Evolutionary conservation across 306 rosid genomes (phyloP), one percentile per base, ranked within the genome.

Genomic region (Rosa persica): DNA sequence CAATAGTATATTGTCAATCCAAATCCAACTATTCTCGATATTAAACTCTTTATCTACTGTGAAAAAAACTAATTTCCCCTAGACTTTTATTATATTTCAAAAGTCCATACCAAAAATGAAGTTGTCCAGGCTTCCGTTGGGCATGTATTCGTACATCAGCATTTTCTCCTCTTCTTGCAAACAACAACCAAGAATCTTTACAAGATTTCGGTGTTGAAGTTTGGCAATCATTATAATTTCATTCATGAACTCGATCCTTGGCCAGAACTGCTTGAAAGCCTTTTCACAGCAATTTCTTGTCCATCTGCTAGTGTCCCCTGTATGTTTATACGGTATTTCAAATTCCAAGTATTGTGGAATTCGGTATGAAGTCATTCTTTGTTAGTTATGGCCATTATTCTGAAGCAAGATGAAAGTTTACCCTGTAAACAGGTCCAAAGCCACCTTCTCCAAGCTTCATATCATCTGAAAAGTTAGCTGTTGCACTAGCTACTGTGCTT

Each of bases 171-270:
- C 89, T 17, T 62, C 70, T 6, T 91, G 80, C 76, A 87, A 68
- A 84, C 92, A 89, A 34, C 85, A 91, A 0, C 93, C 96, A 55
- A 89, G 76, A 49, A 91, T 88, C 51, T 80, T 89, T 25, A 91
- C 96, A 4, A 91, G 89, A 80, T 91, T 89, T 69, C 92, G 79
- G 40, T 91, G 96, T 66, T 89, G 92, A 81, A 92, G 97, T 30
- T 92, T 87, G 6, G 90, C 89, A 11, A 92, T 86, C 61, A 85
- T 78, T 54, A 12, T 51, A 12, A 89, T 89, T 88, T 92, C 94
- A 54, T 89, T 89, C 76, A 80, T 83, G 84, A 89, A 89, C 79
- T 90, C 92, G 0, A 54, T 36, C 93, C 93, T 85, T 92, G 97
- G 52, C 89, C 88, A 1, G 91, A 87, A 9, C 79, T 52, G 6